Percentiles rank a stretch among this genome's conserved stretches.
Evolutionary conservation across 768 basidiomycete species (phyloP).

Genomic region (Kwoniella shandongensis): DNA sequence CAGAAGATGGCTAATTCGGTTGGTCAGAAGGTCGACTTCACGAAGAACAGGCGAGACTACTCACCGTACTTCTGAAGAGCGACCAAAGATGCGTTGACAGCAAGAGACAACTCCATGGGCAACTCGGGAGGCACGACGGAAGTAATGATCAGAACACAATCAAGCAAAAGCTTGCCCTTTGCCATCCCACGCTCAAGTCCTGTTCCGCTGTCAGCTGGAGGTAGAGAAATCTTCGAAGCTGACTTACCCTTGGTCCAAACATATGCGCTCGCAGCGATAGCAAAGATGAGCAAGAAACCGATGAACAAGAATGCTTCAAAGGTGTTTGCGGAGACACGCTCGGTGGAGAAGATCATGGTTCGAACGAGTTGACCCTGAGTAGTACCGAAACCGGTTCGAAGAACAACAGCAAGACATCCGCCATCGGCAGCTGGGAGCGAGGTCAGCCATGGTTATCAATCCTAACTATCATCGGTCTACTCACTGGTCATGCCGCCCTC

Average conservation of each 20-base stretch:
- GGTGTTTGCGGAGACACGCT: conserved; percentile 95
- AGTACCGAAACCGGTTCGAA: conserved; percentile 96
- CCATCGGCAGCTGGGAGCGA: conserved; percentile 67
- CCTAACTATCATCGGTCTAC: conserved; percentile 17
- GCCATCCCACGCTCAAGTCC: conserved; percentile 89
- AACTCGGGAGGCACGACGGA: conserved; percentile 96
- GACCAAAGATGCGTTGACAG: conserved; percentile 91
- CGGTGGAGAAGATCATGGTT: conserved; percentile 98
- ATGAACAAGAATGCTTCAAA: conserved; percentile 95
- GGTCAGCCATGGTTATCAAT: background rate
- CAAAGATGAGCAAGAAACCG: conserved; percentile 94
- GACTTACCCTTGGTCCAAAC: conserved; percentile 88
- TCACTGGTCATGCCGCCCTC: conserved; percentile 53
- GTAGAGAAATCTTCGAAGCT: background rate
- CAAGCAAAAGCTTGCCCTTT: conserved; percentile 89
- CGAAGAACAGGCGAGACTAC: conserved; percentile 33
- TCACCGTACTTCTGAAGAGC: conserved; percentile 87
- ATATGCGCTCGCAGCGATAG: conserved; percentile 96
- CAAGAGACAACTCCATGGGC: conserved; percentile 95
- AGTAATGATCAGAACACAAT: conserved; percentile 94
- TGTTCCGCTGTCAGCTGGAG: conserved; percentile 46
- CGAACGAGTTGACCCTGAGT: conserved; percentile 94
- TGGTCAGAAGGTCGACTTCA: background rate
- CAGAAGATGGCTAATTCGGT: conserved; percentile 92
- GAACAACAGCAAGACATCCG: conserved; percentile 86